A percentile compares a stretch with the other conserved stretches of the same genome.
phyloP scores from a whole-genome alignment of 805 yeast genomes.

The Monosporozyma aquatica region DNA sequence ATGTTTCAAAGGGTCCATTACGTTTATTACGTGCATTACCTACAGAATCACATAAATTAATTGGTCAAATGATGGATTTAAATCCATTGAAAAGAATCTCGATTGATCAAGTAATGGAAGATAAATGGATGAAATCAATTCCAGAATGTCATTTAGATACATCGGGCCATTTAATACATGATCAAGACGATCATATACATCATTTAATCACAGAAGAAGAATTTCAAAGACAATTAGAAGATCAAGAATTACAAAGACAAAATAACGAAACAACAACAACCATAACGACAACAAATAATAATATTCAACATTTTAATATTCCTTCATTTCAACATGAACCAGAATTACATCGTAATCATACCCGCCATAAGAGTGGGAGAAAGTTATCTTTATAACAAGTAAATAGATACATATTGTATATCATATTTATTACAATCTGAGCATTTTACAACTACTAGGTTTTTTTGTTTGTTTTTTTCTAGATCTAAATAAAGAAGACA shows the following conservation, averaged over 20 bases:
- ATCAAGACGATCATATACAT: slow-evolving; percentile 42
- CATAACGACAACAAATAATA: no score
- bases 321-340: slow-evolving; percentile 1
- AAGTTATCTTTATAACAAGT: neutral
- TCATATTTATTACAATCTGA: no score
- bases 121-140: slow-evolving; percentile 51
- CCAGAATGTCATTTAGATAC: slow-evolving; percentile 38
- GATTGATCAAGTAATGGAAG: slow-evolving; percentile 46
- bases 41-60: slow-evolving; percentile 47
- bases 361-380: neutral
- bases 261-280: neutral
- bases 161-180: slow-evolving; percentile 10
- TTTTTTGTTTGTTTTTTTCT: no score
- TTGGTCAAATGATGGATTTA: slow-evolving; percentile 56
- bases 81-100: slow-evolving; percentile 49
- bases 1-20: slow-evolving; percentile 56
- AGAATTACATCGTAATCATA: neutral
- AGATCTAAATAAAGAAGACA: no score
- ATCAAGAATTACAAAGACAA: slow-evolving; percentile 4
- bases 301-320: neutral
- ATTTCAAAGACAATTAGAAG: slow-evolving; percentile 28
- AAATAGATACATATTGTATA: neutral
- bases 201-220: slow-evolving; percentile 64
- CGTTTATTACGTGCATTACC: slow-evolving; percentile 68
- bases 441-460: no score